Base-by-base conservation (phyloP, 208 protist species). In the Histomonas meleagridis region DNA sequence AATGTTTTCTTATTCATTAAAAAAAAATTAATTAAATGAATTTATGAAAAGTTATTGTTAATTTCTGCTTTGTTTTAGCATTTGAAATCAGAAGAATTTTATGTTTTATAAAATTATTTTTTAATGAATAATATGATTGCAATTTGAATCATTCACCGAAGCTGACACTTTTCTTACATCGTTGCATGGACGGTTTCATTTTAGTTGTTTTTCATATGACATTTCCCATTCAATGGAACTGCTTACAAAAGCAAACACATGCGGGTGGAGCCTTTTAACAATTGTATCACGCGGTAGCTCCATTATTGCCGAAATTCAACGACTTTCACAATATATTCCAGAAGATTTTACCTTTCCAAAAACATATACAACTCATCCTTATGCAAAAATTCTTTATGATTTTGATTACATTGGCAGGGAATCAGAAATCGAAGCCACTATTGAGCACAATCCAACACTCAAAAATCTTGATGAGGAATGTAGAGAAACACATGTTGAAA, bases 401-500 rank as follows among this genome's bases (percentile, higher is more conserved):
- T 91, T 43, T 62, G 40, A 51, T 4, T 91, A 91, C 38, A 46
- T 91, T 62, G 53, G 53, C 9, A 51, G 62, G 35, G 51, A 91
- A 46, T 28, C 48, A 28, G 32, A 49, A 38, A 65, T 91, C 14
- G 79, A 91, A 65, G 62, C 40, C 12, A 0, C 1, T n/a, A 91
- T 91, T 28, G 79, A 91, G 38, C 32, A 28, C 5, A 38, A 86
- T 90, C 60, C 32, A 4, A 92, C 95, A 28, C 92, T 96, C 18
- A 69, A 95, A 0, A 95, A 97, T 38, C 78, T 96, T 21, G 95
- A 97, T 92, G 93, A 94, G 78, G 92, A 95, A 48, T 96, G 96
- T 70, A 93, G 93, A 78, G 95, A 96, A 32, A 95, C 91, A 92
- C 97, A 99, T 95, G 94, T 98, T 51, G 95, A 97, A 57, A 94